Evolutionary conservation across 495 filamentous ascomycete genomes (phyloP).

Genomic region (Neurospora pannonica): DNA sequence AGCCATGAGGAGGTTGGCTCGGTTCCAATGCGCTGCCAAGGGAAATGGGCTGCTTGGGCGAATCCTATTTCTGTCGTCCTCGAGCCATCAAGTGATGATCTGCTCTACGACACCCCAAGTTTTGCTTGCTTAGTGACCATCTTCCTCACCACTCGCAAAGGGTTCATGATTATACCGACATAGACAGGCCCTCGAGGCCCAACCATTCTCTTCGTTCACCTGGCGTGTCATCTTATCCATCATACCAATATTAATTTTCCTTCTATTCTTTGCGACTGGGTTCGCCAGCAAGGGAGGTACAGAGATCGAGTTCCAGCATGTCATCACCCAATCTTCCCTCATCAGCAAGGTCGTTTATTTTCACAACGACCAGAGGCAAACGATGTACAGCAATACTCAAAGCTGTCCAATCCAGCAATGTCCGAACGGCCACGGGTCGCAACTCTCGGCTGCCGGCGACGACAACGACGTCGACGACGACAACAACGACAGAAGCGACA

Average conservation of each 20-base stretch:
- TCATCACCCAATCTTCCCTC: conserved; percentile 23
- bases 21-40: not conserved
- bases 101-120: not conserved
- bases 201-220: not conserved
- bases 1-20: not conserved
- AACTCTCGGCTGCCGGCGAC: not conserved
- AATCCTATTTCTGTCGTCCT: not conserved
- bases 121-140: not conserved
- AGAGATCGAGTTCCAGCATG: conserved; percentile 19
- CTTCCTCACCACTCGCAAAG: not conserved
- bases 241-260: not conserved
- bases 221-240: not conserved
- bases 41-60: not conserved
- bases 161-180: conserved; percentile 33
- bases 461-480: conserved; percentile 11
- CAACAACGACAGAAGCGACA: not conserved
- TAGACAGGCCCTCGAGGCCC: conserved; percentile 31
- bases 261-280: conserved; percentile 29
- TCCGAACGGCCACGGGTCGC: conserved; percentile 4
- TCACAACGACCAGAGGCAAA: conserved; percentile 35
- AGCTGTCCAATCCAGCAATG: conserved; percentile 9
- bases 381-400: conserved; percentile 41
- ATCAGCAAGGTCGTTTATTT: conserved; percentile 20
- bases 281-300: conserved; percentile 20
- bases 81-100: not conserved